A percentile compares a stretch with the other conserved stretches of the same genome.
phyloP scores from a whole-genome alignment of 1,139 yeast species.

The Zygosaccharomyces sapae region DNA sequence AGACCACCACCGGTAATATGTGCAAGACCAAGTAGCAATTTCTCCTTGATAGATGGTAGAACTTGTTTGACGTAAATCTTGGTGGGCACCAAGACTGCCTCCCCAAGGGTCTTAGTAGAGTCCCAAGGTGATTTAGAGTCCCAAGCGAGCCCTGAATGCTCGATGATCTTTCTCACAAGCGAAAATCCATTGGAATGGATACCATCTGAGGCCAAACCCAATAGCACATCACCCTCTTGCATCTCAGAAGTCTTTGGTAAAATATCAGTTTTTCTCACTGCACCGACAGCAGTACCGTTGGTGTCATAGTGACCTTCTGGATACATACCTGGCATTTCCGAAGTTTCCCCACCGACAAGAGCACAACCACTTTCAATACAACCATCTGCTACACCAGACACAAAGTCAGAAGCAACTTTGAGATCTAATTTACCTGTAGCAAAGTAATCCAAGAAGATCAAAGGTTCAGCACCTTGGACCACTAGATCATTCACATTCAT shows the following conservation, averaged over 20 bases:
- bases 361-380: conserved; percentile 97
- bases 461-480: conserved; percentile 98
- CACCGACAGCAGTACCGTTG: conserved; percentile 98
- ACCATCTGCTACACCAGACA: conserved; percentile 93
- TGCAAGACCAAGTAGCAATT: conserved; percentile 78
- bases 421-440: conserved; percentile 92
- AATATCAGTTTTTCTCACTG: conserved; percentile 75
- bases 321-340: conserved; percentile 99
- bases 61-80: conserved; percentile 91
- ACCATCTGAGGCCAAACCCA: conserved; percentile 89
- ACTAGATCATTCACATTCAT: conserved; percentile 98
- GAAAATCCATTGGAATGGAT: conserved; percentile 97
- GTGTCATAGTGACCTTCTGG: conserved; percentile 94
- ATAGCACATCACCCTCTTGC: conserved; percentile 72
- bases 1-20: conserved; percentile 99
- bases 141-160: conserved; percentile 64
- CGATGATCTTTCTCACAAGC: conserved; percentile 89
- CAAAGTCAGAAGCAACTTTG: conserved; percentile 79
- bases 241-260: conserved; percentile 67
- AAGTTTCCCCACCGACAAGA: conserved; percentile 96
- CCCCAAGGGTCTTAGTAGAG: conserved; percentile 68
- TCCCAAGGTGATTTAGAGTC: conserved; percentile 84
- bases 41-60: conserved; percentile 66
- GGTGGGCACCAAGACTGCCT: conserved; percentile 84
- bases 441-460: conserved; percentile 91